phyloP scores from a whole-genome alignment of 371 early-diverging fungal genomes.

The Zancudomyces culisetae region DNA sequence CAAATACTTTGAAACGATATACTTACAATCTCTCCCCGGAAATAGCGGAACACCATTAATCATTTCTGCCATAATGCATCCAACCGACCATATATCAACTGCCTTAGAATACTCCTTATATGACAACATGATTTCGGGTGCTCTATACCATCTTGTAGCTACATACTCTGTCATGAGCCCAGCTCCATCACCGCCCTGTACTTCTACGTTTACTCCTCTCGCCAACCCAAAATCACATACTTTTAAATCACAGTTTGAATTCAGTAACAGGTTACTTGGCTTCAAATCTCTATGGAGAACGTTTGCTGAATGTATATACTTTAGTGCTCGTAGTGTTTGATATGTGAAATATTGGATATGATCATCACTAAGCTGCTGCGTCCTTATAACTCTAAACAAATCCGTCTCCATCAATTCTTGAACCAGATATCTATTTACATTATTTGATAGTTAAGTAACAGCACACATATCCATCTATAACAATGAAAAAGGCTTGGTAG shows the following conservation, averaged over 20 bases:
- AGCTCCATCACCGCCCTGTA: conserved; percentile 52
- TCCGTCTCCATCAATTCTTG: conserved; percentile 95
- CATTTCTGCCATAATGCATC: conserved; percentile 98
- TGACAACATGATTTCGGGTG: conserved; percentile 94
- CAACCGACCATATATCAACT: conserved; percentile 95
- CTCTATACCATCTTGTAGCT: conserved; percentile 86
- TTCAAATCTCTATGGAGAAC: conserved; percentile 94
- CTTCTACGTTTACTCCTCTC: conserved; percentile 62
- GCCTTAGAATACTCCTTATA: conserved; percentile 87
- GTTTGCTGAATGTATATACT: conserved; percentile 94
- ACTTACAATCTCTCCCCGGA: conserved; percentile 89
- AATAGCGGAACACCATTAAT: conserved; percentile 69
- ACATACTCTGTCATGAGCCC: conserved; percentile 94
- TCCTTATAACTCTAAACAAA: conserved; percentile 90
- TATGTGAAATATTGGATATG: conserved; percentile 96
- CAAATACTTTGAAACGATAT: conserved; percentile 60
- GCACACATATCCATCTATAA: not conserved
- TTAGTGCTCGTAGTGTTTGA: conserved; percentile 89
- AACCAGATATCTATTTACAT: conserved; percentile 32
- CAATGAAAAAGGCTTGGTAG: too few species aligned
- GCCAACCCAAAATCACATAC: conserved; percentile 92
- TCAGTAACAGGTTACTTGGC: conserved; percentile 89
- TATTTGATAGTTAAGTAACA: not conserved
- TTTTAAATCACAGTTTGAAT: conserved; percentile 93
- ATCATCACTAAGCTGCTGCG: conserved; percentile 82